Conservation (phyloP, 2,329 filamentous ascomycete species). For the Byssoonygena ceratinophila region DNA sequence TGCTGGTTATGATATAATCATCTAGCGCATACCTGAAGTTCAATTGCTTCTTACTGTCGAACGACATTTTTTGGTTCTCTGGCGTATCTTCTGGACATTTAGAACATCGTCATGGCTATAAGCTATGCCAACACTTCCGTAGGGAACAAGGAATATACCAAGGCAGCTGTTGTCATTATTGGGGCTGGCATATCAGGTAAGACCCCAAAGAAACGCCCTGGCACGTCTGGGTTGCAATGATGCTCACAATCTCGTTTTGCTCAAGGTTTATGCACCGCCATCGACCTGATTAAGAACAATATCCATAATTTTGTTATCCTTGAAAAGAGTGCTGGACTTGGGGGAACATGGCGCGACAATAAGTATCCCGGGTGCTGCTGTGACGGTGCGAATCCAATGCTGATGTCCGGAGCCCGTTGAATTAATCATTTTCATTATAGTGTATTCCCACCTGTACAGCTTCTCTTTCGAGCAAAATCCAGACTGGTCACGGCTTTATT, state of each 20-base stretch:
- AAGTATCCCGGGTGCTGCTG: slow-evolving; percentile 49
- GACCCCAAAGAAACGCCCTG: neutral
- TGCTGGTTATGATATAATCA: too few species aligned
- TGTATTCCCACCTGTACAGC: slow-evolving; percentile 47
- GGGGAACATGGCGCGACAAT: slow-evolving; percentile 48
- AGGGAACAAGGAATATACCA: slow-evolving; percentile 42
- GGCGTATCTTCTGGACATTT: neutral
- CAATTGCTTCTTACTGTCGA: neutral
- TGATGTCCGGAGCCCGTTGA: neutral
- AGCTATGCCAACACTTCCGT: slow-evolving; percentile 1
- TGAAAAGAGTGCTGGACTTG: slow-evolving; percentile 45
- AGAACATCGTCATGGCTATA: neutral
- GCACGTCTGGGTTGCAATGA: neutral
- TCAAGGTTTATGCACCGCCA: slow-evolving; percentile 46
- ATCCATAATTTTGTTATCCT: slow-evolving; percentile 45
- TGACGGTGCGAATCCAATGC: slow-evolving; percentile 30
- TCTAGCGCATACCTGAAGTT: neutral
- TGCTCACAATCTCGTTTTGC: neutral
- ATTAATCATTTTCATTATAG: slow-evolving; percentile 25
- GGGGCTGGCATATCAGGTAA: slow-evolving; percentile 46
- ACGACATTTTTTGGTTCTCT: neutral
- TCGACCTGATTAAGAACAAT: slow-evolving; percentile 46
- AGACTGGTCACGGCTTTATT: slow-evolving; percentile 48
- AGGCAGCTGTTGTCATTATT: slow-evolving; percentile 48
- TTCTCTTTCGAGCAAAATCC: slow-evolving; percentile 53